Evolutionary conservation across 2,329 filamentous ascomycete genomes (phyloP).

Genomic region (Beauveria brongniartii): DNA sequence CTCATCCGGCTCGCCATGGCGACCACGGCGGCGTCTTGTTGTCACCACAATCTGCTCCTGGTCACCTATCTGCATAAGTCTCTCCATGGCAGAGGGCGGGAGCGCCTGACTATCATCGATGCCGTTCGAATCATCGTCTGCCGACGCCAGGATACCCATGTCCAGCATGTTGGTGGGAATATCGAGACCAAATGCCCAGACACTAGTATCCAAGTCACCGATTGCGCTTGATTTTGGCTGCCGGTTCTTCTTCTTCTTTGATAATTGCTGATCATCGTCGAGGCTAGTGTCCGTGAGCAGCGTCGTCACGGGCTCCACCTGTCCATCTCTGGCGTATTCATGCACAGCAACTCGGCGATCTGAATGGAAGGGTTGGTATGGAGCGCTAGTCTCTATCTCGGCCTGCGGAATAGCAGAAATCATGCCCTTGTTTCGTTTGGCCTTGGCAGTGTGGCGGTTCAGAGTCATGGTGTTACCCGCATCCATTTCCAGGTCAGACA

Average conservation of each 20-base stretch:
- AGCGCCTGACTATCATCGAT: conserved; percentile 51
- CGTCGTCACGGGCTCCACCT: conserved; percentile 29
- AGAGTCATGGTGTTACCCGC: conserved; percentile 46
- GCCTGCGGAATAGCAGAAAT: conserved; percentile 64
- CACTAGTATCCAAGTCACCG: conserved; percentile 13
- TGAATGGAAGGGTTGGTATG: conserved; percentile 93
- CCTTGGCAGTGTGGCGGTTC: conserved; percentile 30
- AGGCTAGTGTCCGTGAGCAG: conserved; percentile 34
- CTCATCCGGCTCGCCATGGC: conserved; percentile 46
- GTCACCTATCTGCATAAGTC: conserved; percentile 51
- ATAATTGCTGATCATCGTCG: conserved; percentile 29
- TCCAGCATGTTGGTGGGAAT: conserved; percentile 45
- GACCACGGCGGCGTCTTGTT: conserved; percentile 56
- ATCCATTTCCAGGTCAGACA: conserved; percentile 45
- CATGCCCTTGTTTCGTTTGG: conserved; percentile 34
- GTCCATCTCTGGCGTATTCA: conserved; percentile 42
- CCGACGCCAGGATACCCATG: conserved; percentile 35
- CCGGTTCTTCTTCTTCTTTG: conserved; percentile 30
- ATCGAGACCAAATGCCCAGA: conserved; percentile 55
- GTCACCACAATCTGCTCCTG: conserved; percentile 77
- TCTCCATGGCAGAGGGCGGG: conserved; percentile 57
- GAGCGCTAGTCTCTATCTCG: conserved; percentile 91
- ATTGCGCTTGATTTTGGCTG: conserved; percentile 14
- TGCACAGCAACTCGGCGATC: conserved; percentile 76
- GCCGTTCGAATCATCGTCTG: conserved; percentile 45